Percentiles rank a stretch among this genome's conserved stretches.
These are phyloP conservation scores for Kwoniella dejecticola DNA, from an alignment of 768 basidiomycete species.

Conservation along the genomic window DNA sequence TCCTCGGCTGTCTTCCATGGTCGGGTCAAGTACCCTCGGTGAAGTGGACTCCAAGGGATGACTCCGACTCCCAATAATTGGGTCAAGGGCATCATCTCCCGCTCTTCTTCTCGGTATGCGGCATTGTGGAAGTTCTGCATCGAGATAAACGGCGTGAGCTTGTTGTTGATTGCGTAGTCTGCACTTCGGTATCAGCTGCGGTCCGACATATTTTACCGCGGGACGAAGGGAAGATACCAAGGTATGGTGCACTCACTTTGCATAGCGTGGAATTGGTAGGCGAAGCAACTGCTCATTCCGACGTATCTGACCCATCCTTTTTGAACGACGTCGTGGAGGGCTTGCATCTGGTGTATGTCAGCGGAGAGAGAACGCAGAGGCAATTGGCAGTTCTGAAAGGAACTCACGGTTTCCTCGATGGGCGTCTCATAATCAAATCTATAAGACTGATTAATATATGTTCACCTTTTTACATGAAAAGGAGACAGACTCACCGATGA, in stretches of 20 bases:
- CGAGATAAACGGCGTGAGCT: slow-evolving; percentile 66
- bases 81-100: slow-evolving; percentile 51
- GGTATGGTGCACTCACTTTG: slow-evolving; percentile 39
- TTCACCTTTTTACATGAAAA: too few species aligned
- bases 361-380: not conserved
- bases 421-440: slow-evolving; percentile 62
- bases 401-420: slow-evolving; percentile 60
- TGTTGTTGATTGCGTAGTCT: slow-evolving; percentile 67
- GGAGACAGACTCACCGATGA: slow-evolving; percentile 22
- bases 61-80: slow-evolving; percentile 60
- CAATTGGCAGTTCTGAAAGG: too few species aligned
- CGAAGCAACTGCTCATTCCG: slow-evolving; percentile 55
- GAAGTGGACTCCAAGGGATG: slow-evolving; percentile 63
- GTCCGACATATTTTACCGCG: not conserved
- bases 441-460: not conserved
- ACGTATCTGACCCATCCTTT: slow-evolving; percentile 64
- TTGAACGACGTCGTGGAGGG: slow-evolving; percentile 69
- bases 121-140: slow-evolving; percentile 72
- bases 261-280: slow-evolving; percentile 54
- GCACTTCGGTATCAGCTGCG: not conserved
- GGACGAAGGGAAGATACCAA: not conserved
- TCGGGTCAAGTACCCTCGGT: slow-evolving; percentile 29
- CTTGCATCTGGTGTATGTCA: slow-evolving; percentile 60
- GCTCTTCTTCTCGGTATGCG: slow-evolving; percentile 62
- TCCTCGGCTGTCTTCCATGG: slow-evolving; percentile 23